A percentile compares a stretch with the other conserved stretches of the same genome.
phyloP scores from a whole-genome alignment of 2,329 filamentous ascomycete genomes.

The Ophiostoma pallidulum region DNA sequence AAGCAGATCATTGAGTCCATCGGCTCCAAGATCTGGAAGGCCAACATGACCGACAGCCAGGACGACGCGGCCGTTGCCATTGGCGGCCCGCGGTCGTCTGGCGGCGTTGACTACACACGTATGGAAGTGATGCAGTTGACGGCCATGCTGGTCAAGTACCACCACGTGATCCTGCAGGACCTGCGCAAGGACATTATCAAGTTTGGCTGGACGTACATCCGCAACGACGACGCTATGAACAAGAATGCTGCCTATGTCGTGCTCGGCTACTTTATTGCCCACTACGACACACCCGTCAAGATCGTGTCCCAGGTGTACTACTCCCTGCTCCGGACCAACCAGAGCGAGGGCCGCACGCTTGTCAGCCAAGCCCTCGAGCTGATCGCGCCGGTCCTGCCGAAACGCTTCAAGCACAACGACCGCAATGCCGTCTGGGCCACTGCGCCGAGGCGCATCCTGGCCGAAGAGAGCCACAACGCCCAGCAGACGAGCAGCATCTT shows the following conservation, averaged over 20 bases:
- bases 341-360: conserved; percentile 84
- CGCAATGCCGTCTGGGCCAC: conserved; percentile 79
- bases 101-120: conserved; percentile 87
- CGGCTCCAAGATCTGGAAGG: conserved; percentile 88
- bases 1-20: conserved; percentile 80
- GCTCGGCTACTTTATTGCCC: conserved; percentile 93
- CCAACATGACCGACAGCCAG: conserved; percentile 68
- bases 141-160: conserved; percentile 90
- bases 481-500: conserved; percentile 97
- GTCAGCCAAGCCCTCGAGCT: conserved; percentile 93
- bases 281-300: conserved; percentile 93
- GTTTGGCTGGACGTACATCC: conserved; percentile 97
- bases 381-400: conserved; percentile 86
- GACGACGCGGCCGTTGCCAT: conserved; percentile 69
- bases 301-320: conserved; percentile 94
- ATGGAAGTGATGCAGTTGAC: conserved; percentile 96
- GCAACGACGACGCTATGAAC: conserved; percentile 97
- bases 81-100: conserved; percentile 60
- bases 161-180: conserved; percentile 78
- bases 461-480: conserved; percentile 88
- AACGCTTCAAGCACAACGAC: conserved; percentile 65
- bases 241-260: conserved; percentile 97
- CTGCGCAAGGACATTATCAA: conserved; percentile 97
- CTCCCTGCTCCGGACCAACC: conserved; percentile 80
- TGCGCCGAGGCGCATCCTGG: conserved; percentile 79